Evolutionary conservation across 2,329 filamentous ascomycete species (phyloP).

Genomic region (Talaromyces sp.): DNA sequence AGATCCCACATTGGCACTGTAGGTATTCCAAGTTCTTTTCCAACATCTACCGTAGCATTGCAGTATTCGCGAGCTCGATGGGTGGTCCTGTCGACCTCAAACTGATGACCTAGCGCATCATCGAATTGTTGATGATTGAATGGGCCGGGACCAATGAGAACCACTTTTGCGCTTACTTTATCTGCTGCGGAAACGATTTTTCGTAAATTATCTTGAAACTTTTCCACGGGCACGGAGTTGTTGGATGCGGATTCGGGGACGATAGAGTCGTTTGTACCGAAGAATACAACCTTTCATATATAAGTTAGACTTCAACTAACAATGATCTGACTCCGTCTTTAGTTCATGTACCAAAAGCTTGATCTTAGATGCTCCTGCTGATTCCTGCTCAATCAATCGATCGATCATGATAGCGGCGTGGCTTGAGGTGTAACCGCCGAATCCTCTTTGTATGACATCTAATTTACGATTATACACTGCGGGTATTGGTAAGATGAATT

Average conservation of each 20-base stretch:
- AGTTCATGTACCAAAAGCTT: background rate
- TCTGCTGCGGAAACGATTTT: background rate
- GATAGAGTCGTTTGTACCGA: constrained; percentile 10
- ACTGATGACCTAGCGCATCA: background rate
- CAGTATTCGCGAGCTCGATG: constrained; percentile 7
- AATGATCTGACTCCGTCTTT: too few relatives aligned
- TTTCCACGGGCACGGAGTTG: constrained; percentile 3
- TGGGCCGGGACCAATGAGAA: constrained; percentile 4
- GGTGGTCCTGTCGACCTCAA: constrained; percentile 1
- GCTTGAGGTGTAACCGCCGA: constrained; percentile 3
- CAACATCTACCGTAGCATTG: constrained; percentile 2
- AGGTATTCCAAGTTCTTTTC: background rate
- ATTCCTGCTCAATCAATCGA: constrained; percentile 1
- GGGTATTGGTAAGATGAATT: background rate
- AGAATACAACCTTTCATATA: background rate
- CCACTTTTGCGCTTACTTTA: background rate
- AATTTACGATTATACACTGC: constrained; percentile 4
- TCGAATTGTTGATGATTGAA: constrained; percentile 12
- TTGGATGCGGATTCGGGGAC: constrained; percentile 3
- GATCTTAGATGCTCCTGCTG: background rate
- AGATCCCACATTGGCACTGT: constrained; percentile 9
- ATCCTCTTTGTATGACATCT: constrained; percentile 8
- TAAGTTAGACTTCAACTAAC: background rate
- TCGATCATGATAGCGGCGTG: constrained; percentile 6
- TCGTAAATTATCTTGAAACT: background rate